Evolutionary conservation across 2,329 filamentous ascomycete species (phyloP), one percentile per base, ranked within the genome.

Genomic region (Microcyclosporella mali): DNA sequence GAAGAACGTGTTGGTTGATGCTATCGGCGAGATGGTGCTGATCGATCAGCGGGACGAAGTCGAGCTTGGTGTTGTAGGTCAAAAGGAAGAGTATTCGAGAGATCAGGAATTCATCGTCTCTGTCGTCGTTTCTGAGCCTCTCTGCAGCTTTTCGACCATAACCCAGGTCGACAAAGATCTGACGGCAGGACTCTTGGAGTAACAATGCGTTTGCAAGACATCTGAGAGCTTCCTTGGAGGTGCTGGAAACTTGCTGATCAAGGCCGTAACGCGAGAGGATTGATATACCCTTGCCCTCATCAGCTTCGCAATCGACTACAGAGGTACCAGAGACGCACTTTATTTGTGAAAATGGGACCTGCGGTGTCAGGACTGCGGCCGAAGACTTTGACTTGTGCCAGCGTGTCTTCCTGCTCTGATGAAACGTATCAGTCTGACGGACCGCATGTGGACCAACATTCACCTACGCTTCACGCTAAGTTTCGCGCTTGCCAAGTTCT

Each of bases 141-240:
- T 78, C 73, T 45, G 86, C 88, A 14, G 83, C 79, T 55, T 82
- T 84, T 12, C 73, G 67, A 31, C 78, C 78, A 58, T 79, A 83
- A 7, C 77, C 82, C 16, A 86, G 68, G 56, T 88, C 79, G 11
- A 88, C 81, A 40, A 92, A 81, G 33, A 77, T 74, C 60, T 90
- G 82, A 38, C 86, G 78, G 32, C 83, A 82, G 31, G 77, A 71
- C 8, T 77, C 70, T 48, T 81, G 73, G 14, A 94, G 74, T 0
- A 94, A 71, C 57, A 95, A 69, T 7, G 88, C 81, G 65, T 97
- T 97, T 55, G 87, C 89, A 36, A 97, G 67, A 55, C 88, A 89
- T 56, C 88, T 78, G 30, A 95, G 70, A 1, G 81, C 89, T 59
- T 88, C 85, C 44, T 82, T 79, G 2, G 84, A 84, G 1, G 82